Conservation (phyloP, 441 rosid species). For the Arabidopsis hybrid region DNA sequence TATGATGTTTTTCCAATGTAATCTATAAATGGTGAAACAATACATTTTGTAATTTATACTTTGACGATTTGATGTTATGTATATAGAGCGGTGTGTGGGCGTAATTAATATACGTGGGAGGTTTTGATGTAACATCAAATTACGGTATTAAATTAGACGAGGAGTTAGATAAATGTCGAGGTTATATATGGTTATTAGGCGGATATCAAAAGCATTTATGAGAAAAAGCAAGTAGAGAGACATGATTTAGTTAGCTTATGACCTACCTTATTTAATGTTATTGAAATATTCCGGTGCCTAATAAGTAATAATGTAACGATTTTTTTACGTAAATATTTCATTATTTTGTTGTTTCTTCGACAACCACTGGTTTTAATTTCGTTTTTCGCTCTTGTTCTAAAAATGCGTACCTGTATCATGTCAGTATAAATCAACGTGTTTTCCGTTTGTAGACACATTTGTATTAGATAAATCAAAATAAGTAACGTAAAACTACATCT, state of each 20-base stretch:
- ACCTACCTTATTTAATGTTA: constrained; percentile 47
- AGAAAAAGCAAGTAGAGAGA: constrained; percentile 44
- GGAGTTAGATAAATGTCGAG: constrained; percentile 51
- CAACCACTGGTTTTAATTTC: constrained; percentile 30
- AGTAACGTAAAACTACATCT: background rate
- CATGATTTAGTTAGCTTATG: constrained; percentile 49
- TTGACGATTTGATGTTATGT: constrained; percentile 10
- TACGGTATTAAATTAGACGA: constrained; percentile 46
- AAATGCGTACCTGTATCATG: constrained; percentile 1
- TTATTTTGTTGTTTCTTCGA: constrained; percentile 36
- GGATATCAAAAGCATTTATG: constrained; percentile 46
- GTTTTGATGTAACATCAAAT: constrained; percentile 37
- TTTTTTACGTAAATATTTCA: background rate
- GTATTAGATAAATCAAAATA: background rate
- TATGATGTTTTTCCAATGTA: background rate
- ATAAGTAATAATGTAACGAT: constrained; percentile 19
- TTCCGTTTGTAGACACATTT: constrained; percentile 19
- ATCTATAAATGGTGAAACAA: constrained; percentile 33
- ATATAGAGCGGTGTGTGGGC: constrained; percentile 22
- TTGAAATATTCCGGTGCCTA: constrained; percentile 46
- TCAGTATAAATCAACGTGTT: constrained; percentile 20
- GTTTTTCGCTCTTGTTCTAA: background rate
- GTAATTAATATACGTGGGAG: constrained; percentile 31
- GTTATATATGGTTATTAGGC: constrained; percentile 47
- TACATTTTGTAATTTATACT: background rate